Evolutionary conservation across 306 rosid species (phyloP).

Genomic region (Vigna radiata): DNA sequence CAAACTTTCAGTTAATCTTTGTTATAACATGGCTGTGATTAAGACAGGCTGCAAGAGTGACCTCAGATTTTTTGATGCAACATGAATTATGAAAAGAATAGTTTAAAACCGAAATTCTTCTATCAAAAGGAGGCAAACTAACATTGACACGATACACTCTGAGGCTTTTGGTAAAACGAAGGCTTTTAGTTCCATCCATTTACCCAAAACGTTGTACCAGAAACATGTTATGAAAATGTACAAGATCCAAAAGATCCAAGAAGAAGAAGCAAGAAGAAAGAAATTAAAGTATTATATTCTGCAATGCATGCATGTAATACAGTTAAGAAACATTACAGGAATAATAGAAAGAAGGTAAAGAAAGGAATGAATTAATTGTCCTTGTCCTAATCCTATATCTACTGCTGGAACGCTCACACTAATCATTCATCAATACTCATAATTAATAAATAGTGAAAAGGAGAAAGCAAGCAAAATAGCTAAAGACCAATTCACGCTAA

Average conservation of each 20-base stretch:
- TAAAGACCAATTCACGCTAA: neutral
- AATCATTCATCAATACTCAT: neutral
- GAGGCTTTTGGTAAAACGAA: neutral
- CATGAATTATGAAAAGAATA: neutral
- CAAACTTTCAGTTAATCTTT: neutral
- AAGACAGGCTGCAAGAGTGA: too few species aligned
- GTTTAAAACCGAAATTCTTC: neutral
- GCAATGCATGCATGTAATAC: neutral
- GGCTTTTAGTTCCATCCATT: neutral
- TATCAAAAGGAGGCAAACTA: neutral
- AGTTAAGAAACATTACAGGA: neutral
- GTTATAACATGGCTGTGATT: too few species aligned
- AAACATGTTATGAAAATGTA: too few species aligned
- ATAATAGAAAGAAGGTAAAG: neutral
- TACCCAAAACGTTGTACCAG: too few species aligned
- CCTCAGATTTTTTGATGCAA: too few species aligned
- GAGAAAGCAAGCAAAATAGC: slow-evolving; percentile 23
- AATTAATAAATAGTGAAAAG: neutral
- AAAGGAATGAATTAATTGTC: neutral
- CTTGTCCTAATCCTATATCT: neutral
- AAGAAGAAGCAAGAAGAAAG: too few species aligned
- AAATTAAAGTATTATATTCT: neutral
- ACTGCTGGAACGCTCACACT: neutral
- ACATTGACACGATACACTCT: too few species aligned
- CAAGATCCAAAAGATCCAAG: too few species aligned